phyloP scores from a whole-genome alignment of 371 early-diverging fungal genomes.

The Phascolomyces articulosus region DNA sequence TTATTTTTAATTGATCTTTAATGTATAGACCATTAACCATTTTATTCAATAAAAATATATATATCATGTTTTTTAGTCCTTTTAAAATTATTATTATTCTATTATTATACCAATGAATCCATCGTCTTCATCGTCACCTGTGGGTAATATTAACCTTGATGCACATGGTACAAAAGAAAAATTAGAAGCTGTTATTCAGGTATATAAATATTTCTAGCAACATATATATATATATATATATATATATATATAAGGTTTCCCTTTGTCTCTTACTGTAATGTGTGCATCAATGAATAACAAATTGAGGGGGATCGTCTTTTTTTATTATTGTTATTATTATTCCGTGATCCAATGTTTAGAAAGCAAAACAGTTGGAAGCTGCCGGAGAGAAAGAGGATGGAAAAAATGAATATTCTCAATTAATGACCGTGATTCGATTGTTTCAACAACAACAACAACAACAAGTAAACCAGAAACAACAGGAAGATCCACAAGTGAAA shows the following conservation, averaged over 20 bases:
- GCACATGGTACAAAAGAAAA: constrained; percentile 40
- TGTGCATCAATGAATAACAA: neutral
- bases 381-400: constrained; percentile 75
- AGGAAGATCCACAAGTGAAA: constrained; percentile 38
- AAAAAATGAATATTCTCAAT: constrained; percentile 67
- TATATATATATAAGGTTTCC: no score
- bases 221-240: no score
- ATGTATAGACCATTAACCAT: no score
- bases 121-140: constrained; percentile 16
- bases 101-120: neutral
- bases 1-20: no score
- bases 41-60: no score
- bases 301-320: no score
- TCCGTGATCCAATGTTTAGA: neutral
- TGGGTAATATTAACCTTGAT: constrained; percentile 9
- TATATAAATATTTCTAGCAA: no score
- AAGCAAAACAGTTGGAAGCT: constrained; percentile 46
- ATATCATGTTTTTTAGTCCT: neutral
- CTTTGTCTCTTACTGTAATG: no score
- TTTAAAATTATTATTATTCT: neutral
- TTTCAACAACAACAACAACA: constrained; percentile 45
- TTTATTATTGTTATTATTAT: neutral
- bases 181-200: constrained; percentile 36
- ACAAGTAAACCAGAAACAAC: constrained; percentile 31
- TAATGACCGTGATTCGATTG: constrained; percentile 65